A percentile compares a stretch with the other conserved stretches of the same genome.
Evolutionary conservation across 2,329 filamentous ascomycete genomes (phyloP).

Genomic region (Claviceps digitariae): DNA sequence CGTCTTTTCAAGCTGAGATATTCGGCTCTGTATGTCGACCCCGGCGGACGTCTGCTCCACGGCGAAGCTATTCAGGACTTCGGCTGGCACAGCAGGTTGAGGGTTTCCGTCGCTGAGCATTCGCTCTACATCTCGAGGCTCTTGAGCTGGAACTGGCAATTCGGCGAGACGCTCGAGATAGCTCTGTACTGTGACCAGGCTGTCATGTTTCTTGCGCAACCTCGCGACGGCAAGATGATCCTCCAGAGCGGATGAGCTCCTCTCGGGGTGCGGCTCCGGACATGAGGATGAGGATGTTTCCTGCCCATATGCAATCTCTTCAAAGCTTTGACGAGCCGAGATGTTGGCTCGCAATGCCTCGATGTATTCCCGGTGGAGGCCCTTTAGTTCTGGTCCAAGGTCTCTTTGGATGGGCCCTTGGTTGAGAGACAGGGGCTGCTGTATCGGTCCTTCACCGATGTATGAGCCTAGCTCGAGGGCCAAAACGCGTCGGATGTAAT

Average conservation of each 20-base stretch:
- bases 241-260: slow-evolving; percentile 22
- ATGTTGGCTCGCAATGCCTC: slow-evolving; percentile 39
- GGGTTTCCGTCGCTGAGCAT: slow-evolving; percentile 30
- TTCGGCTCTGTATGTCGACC: slow-evolving; percentile 31
- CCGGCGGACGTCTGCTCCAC: slow-evolving; percentile 24
- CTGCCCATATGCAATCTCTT: slow-evolving; percentile 18
- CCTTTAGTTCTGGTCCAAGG: slow-evolving; percentile 25
- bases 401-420: slow-evolving; percentile 24
- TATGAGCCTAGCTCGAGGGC: slow-evolving; percentile 38
- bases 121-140: slow-evolving; percentile 34
- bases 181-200: slow-evolving; percentile 35
- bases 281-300: neutral
- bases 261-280: slow-evolving; percentile 5
- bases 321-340: slow-evolving; percentile 35
- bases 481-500: slow-evolving; percentile 41
- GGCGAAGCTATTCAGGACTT: slow-evolving; percentile 36
- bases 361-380: slow-evolving; percentile 40
- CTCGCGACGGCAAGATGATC: slow-evolving; percentile 38
- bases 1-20: slow-evolving; percentile 42
- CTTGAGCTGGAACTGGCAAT: slow-evolving; percentile 36
- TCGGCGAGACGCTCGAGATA: slow-evolving; percentile 36
- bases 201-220: slow-evolving; percentile 37
- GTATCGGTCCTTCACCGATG: slow-evolving; percentile 27
- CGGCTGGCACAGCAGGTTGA: slow-evolving; percentile 37
- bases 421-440: slow-evolving; percentile 34